Percentiles rank a stretch among this genome's conserved stretches.
Evolutionary conservation across 1,139 yeast genomes (phyloP).

Genomic region (Diutina pseudorugosa): DNA sequence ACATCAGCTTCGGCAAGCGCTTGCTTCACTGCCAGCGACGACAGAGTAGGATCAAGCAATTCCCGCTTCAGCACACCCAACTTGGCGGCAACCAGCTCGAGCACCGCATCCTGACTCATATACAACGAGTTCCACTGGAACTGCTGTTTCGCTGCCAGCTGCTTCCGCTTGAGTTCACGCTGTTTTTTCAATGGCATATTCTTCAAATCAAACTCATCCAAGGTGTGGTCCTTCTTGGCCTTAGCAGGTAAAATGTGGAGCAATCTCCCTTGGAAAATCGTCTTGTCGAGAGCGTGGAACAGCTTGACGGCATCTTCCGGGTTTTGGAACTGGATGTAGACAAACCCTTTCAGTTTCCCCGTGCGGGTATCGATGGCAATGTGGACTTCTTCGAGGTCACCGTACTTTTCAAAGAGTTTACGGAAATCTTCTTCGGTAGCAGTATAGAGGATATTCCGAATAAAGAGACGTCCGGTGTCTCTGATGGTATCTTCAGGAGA

Average conservation of each 20-base stretch:
- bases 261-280: conserved; percentile 88
- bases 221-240: conserved; percentile 60
- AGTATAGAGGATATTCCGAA: conserved; percentile 75
- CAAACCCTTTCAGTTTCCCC: conserved; percentile 87
- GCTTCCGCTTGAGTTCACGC: conserved; percentile 69
- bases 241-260: conserved; percentile 84
- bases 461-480: conserved; percentile 71
- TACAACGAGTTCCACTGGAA: conserved; percentile 93
- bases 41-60: conserved; percentile 74
- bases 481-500: conserved; percentile 30
- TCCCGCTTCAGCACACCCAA: conserved; percentile 78
- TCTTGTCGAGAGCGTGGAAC: conserved; percentile 63
- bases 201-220: conserved; percentile 84
- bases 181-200: conserved; percentile 89
- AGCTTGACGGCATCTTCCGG: conserved; percentile 70
- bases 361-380: conserved; percentile 85
- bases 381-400: conserved; percentile 69
- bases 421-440: conserved; percentile 73
- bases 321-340: conserved; percentile 61
- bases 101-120: conserved; percentile 84
- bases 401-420: conserved; percentile 42
- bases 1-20: conserved; percentile 97
- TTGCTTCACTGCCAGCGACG: conserved; percentile 90
- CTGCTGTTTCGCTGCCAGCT: conserved; percentile 72
- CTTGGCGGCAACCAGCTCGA: conserved; percentile 78